Conservation (phyloP, 163 green algal species). For the Coccomyxa subellipsoidea region DNA sequence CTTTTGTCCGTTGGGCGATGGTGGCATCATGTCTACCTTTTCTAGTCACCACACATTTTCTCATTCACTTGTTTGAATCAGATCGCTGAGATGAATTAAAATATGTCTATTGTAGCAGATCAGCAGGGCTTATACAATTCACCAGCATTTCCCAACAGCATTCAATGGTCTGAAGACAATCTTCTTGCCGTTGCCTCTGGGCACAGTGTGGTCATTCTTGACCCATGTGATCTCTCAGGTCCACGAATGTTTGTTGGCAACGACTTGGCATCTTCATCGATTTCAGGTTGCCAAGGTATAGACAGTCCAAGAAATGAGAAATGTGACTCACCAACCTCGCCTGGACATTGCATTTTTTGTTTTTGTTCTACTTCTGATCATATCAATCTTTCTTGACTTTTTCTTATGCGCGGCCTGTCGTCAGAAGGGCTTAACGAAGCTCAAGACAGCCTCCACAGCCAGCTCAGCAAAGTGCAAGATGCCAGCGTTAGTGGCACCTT, state of each 20-base stretch:
- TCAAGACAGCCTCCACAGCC: not conserved
- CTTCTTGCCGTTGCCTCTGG: not conserved
- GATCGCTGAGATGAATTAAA: too few species aligned
- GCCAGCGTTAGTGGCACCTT: not conserved
- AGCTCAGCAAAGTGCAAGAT: not conserved
- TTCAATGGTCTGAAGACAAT: slow-evolving; percentile 11
- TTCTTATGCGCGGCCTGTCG: too few species aligned
- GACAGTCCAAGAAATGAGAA: not conserved
- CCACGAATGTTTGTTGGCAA: not conserved
- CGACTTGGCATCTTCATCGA: not conserved
- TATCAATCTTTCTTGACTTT: too few species aligned
- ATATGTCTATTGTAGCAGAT: not conserved
- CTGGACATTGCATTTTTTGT: not conserved
- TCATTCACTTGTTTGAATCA: too few species aligned
- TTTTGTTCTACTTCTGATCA: not conserved
- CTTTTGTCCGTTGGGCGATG: too few species aligned
- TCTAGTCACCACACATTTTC: too few species aligned
- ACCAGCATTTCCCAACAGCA: not conserved
- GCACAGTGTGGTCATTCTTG: not conserved
- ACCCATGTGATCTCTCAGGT: not conserved
- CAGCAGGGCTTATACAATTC: not conserved
- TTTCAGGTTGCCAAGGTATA: not conserved
- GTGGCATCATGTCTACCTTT: too few species aligned
- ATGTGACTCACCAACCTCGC: not conserved
- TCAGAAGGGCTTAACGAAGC: too few species aligned